A percentile compares a stretch with the other conserved stretches of the same genome.
Evolutionary conservation across 2,329 filamentous ascomycete species (phyloP).

Genomic region (Trichophyton schoenleinii): DNA sequence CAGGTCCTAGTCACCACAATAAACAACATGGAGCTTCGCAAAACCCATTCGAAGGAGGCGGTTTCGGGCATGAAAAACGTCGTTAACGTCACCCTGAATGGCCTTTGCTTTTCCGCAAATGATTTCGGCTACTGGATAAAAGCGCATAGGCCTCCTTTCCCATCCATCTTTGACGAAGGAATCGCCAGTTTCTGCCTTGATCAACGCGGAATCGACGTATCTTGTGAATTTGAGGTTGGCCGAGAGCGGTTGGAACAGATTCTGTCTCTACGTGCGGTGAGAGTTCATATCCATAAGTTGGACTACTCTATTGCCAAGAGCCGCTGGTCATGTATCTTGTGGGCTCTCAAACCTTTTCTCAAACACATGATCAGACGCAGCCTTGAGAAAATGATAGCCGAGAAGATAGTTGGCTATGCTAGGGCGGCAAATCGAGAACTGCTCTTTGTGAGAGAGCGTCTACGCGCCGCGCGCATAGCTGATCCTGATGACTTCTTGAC

Average conservation of each 20-base stretch:
- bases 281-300: slow-evolving; percentile 75
- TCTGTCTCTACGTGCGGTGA: slow-evolving; percentile 60
- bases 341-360: slow-evolving; percentile 72
- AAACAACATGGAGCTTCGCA: slow-evolving; percentile 76
- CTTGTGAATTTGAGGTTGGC: slow-evolving; percentile 71
- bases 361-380: slow-evolving; percentile 67
- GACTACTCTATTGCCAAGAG: slow-evolving; percentile 58
- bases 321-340: slow-evolving; percentile 64
- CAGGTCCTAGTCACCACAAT: slow-evolving; percentile 67
- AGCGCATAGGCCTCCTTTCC: slow-evolving; percentile 56
- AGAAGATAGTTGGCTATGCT: slow-evolving; percentile 56
- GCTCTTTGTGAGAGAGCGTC: slow-evolving; percentile 70
- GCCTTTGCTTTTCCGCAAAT: slow-evolving; percentile 69
- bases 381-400: slow-evolving; percentile 65
- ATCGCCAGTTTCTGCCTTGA: slow-evolving; percentile 79
- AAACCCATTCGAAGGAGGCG: slow-evolving; percentile 56
- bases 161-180: slow-evolving; percentile 60
- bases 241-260: slow-evolving; percentile 69
- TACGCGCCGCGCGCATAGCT: slow-evolving; percentile 73
- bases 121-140: slow-evolving; percentile 86
- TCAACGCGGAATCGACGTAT: slow-evolving; percentile 73
- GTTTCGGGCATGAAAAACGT: slow-evolving; percentile 56
- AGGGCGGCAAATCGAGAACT: slow-evolving; percentile 72
- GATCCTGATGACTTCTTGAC: slow-evolving; percentile 67
- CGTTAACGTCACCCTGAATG: slow-evolving; percentile 66